phyloP scores from a whole-genome alignment of 148 eudicot genomes.

The Cornus florida region DNA sequence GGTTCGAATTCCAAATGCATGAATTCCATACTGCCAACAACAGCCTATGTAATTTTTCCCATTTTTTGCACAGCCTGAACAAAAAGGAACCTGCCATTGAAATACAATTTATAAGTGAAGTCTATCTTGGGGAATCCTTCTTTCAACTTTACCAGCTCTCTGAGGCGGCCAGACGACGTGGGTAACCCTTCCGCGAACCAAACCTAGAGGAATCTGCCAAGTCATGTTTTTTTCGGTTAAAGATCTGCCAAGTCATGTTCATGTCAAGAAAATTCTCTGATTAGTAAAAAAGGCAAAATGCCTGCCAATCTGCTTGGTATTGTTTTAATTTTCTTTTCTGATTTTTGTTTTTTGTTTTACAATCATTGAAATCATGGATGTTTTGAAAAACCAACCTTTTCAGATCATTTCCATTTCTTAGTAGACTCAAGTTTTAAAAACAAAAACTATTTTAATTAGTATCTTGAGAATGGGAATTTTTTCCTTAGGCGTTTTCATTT shows the following conservation, averaged over 20 bases:
- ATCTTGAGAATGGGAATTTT: no score
- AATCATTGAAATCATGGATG: no score
- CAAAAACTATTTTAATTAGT: no score
- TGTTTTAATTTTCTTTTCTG: no score
- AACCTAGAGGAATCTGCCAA: slow-evolving; percentile 83
- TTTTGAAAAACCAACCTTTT: not conserved
- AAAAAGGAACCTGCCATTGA: slow-evolving; percentile 2
- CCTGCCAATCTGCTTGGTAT: not conserved
- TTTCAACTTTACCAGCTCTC: slow-evolving; percentile 60
- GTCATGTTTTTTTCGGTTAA: no score
- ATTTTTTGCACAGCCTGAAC: not conserved
- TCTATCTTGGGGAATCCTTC: slow-evolving; percentile 32
- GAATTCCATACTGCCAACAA: no score
- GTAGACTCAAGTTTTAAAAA: not conserved
- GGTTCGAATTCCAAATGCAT: no score
- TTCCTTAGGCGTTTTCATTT: no score
- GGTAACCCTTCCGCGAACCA: slow-evolving; percentile 78
- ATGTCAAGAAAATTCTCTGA: not conserved
- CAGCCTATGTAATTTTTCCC: no score
- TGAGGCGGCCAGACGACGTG: slow-evolving; percentile 91
- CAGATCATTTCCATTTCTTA: not conserved
- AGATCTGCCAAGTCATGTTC: slow-evolving; percentile 47
- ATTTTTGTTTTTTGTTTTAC: no score
- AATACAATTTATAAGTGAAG: slow-evolving; percentile 23
- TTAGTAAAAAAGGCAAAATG: not conserved